Percentiles rank a stretch among this genome's conserved stretches.
Conservation (phyloP, 192 early-diverging fungal genomes). For the Entophlyctis helioformis region DNA sequence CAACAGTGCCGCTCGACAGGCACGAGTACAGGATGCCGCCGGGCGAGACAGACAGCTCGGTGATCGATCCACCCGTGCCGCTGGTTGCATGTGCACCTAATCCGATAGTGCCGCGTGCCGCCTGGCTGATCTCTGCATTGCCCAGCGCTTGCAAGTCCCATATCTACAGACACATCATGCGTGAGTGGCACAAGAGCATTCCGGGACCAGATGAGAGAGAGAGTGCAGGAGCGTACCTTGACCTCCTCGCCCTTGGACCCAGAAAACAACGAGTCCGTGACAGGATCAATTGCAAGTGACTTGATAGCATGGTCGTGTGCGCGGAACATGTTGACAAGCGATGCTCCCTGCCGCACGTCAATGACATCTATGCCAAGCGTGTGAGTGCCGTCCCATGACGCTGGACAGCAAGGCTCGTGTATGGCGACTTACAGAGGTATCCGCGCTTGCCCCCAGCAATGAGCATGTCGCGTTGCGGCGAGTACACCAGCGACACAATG, state of each 20-base stretch:
- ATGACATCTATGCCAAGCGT: conserved; percentile 39
- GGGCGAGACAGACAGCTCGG: too few species aligned
- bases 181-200: too few species aligned
- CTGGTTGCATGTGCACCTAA: too few species aligned
- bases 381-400: conserved; percentile 1
- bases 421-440: conserved; percentile 48
- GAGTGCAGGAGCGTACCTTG: conserved; percentile 11
- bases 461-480: conserved; percentile 42
- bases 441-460: conserved; percentile 65
- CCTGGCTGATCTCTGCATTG: too few species aligned
- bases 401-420: neutral
- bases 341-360: conserved; percentile 55
- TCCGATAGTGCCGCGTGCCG: too few species aligned
- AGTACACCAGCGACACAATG: conserved; percentile 54
- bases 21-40: too few species aligned
- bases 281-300: conserved; percentile 50
- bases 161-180: too few species aligned
- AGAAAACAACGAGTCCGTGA: conserved; percentile 43
- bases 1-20: too few species aligned
- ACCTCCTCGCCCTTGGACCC: conserved; percentile 52
- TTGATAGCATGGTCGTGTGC: conserved; percentile 58
- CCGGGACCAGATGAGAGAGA: too few species aligned
- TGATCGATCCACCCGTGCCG: too few species aligned
- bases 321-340: conserved; percentile 52
- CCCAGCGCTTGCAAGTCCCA: too few species aligned